phyloP scores from a whole-genome alignment of 2,329 filamentous ascomycete genomes.

The Aotearoamyces nothofagi region DNA sequence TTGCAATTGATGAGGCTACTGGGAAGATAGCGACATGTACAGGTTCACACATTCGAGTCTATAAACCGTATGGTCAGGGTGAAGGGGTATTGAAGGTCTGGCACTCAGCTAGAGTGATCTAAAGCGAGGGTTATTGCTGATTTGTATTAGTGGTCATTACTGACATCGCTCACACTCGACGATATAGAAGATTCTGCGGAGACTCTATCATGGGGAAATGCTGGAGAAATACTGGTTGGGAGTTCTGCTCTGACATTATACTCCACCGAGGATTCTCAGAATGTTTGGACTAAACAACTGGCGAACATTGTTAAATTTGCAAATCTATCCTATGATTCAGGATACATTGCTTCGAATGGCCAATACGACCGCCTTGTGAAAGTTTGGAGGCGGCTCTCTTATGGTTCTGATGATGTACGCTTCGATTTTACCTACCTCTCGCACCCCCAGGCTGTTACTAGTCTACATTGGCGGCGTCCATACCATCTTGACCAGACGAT shows the following conservation, averaged over 20 bases:
- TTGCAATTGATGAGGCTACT: constrained; percentile 65
- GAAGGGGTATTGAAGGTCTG: constrained; percentile 62
- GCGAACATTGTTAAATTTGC: constrained; percentile 63
- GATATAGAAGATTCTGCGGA: constrained; percentile 27
- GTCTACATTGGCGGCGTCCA: constrained; percentile 72
- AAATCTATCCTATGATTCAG: constrained; percentile 71
- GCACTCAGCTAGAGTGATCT: constrained; percentile 3
- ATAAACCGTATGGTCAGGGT: constrained; percentile 56
- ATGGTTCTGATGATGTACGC: constrained; percentile 65
- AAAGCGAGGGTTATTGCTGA: constrained; percentile 8
- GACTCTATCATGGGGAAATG: constrained; percentile 73
- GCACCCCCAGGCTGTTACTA: constrained; percentile 71
- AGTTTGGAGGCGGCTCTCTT: constrained; percentile 79
- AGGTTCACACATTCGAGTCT: constrained; percentile 52
- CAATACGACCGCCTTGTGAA: constrained; percentile 73
- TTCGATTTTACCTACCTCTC: constrained; percentile 85
- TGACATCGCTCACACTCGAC: constrained; percentile 39
- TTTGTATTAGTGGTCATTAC: constrained; percentile 40
- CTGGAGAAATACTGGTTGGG: constrained; percentile 72
- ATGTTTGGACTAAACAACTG: constrained; percentile 60
- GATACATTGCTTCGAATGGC: constrained; percentile 71
- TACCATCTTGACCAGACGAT: constrained; percentile 62
- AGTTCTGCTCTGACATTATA: constrained; percentile 58
- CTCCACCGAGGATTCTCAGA: constrained; percentile 29
- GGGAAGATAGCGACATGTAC: constrained; percentile 77